phyloP scores from a whole-genome alignment of 192 early-diverging fungal genomes.

The Entomortierella parvispora region DNA sequence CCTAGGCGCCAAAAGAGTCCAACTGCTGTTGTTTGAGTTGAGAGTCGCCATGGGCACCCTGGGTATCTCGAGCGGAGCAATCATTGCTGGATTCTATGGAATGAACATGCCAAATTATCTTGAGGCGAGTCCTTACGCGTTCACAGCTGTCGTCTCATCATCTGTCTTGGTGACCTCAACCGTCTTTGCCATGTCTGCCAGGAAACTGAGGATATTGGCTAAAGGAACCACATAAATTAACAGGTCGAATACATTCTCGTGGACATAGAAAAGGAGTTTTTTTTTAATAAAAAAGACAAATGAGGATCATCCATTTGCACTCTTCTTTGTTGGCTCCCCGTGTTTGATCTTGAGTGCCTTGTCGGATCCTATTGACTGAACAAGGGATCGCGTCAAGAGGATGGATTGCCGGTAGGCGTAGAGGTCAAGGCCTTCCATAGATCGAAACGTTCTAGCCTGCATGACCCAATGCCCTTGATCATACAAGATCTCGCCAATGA shows the following conservation, averaged over 20 bases:
- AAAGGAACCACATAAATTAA: conserved; percentile 15
- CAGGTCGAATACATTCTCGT: not conserved
- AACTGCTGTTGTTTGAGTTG: conserved; percentile 84
- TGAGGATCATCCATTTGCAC: too few species aligned
- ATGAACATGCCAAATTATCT: conserved; percentile 86
- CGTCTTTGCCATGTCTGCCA: conserved; percentile 17
- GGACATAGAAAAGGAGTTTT: not conserved
- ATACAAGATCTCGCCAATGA: too few species aligned
- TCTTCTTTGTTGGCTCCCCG: too few species aligned
- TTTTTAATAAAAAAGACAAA: too few species aligned
- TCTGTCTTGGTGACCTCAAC: conserved; percentile 7
- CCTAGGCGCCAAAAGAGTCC: conserved; percentile 83
- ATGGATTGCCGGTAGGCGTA: too few species aligned
- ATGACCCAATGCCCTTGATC: too few species aligned
- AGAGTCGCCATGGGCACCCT: conserved; percentile 81
- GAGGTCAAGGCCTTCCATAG: too few species aligned
- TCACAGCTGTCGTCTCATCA: conserved; percentile 62
- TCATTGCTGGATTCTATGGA: conserved; percentile 81
- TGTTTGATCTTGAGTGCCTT: too few species aligned
- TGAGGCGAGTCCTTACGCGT: conserved; percentile 73
- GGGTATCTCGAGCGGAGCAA: conserved; percentile 74
- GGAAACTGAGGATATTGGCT: conserved; percentile 27
- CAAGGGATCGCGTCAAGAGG: too few species aligned
- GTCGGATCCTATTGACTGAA: too few species aligned
- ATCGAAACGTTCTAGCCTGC: too few species aligned